Percentiles rank a stretch among this genome's conserved stretches.
phyloP scores from a whole-genome alignment of 2,329 filamentous ascomycete genomes.

The Xylaria multiplex region DNA sequence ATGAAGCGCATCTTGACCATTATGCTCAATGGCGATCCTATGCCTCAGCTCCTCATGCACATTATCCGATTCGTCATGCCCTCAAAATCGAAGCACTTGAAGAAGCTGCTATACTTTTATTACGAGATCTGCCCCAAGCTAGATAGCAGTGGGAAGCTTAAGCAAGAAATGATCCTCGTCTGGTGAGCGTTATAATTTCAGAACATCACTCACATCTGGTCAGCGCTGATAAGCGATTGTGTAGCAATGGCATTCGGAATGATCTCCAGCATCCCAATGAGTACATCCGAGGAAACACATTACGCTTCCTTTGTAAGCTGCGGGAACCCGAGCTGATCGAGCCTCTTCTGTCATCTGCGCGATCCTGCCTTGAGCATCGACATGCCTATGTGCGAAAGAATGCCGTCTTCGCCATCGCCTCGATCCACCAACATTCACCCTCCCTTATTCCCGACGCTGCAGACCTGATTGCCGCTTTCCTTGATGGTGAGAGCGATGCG shows the following conservation, averaged over 20 bases:
- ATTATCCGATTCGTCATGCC: conserved; percentile 99
- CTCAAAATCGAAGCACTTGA: conserved; percentile 93
- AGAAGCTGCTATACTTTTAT: conserved; percentile 99
- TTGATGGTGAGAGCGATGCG: conserved; percentile 88
- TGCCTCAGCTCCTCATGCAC: conserved; percentile 97
- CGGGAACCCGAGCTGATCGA: conserved; percentile 96
- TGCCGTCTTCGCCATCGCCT: conserved; percentile 92
- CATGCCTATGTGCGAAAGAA: conserved; percentile 99
- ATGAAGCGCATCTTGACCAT: conserved; percentile 96
- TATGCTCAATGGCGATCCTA: conserved; percentile 97
- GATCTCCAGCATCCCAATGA: conserved; percentile 98
- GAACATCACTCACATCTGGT: conserved; percentile 4
- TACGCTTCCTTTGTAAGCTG: conserved; percentile 96
- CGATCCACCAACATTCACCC: conserved; percentile 90
- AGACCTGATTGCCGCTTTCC: conserved; percentile 88
- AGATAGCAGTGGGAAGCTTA: conserved; percentile 90
- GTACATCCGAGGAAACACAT: conserved; percentile 97
- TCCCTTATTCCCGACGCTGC: conserved; percentile 94
- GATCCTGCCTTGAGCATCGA: conserved; percentile 92
- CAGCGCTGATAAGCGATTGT: conserved; percentile 28
- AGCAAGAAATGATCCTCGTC: conserved; percentile 99
- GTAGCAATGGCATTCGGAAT: conserved; percentile 95
- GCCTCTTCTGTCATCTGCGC: conserved; percentile 89
- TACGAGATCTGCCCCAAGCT: conserved; percentile 99
- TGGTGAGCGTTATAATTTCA: conserved; percentile 69